These are phyloP conservation scores for Bretschneidera sinensis DNA, from an alignment of 345 rosid genomes.

Conservation along the genomic window DNA sequence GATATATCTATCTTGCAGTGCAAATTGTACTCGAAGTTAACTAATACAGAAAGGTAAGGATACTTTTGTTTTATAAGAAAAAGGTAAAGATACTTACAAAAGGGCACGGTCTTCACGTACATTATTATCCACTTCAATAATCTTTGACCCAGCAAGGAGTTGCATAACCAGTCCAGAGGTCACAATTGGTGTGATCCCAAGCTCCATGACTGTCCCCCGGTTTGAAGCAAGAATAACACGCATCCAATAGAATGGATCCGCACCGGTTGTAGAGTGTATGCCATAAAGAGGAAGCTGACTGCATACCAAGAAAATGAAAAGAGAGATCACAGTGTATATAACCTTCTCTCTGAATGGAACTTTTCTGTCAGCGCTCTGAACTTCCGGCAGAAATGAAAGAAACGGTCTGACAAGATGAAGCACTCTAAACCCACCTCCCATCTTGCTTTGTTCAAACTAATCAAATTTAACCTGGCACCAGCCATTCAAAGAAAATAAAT, in stretches of 20 bases:
- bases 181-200: slow-evolving; percentile 75
- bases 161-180: slow-evolving; percentile 80
- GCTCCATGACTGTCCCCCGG: slow-evolving; percentile 86
- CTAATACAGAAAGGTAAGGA: too few relatives aligned
- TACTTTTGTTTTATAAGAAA: too few relatives aligned
- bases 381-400: slow-evolving; percentile 66
- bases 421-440: slow-evolving; percentile 80
- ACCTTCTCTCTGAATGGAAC: slow-evolving; percentile 75
- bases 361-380: slow-evolving; percentile 70
- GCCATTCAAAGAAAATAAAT: neutral
- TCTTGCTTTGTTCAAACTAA: slow-evolving; percentile 13
- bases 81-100: slow-evolving; percentile 39
- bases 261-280: slow-evolving; percentile 67
- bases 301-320: slow-evolving; percentile 70
- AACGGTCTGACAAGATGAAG: slow-evolving; percentile 72
- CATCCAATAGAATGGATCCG: slow-evolving; percentile 81
- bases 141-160: slow-evolving; percentile 72
- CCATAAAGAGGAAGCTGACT: slow-evolving; percentile 79
- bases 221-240: slow-evolving; percentile 73
- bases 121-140: slow-evolving; percentile 70
- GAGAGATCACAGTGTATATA: slow-evolving; percentile 68
- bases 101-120: slow-evolving; percentile 77
- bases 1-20: too few relatives aligned
- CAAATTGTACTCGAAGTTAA: neutral
- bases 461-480: slow-evolving; percentile 11